A percentile compares a stretch with the other conserved stretches of the same genome.
These are phyloP conservation scores for Taxawa tesnikishii DNA, from an alignment of 2,329 filamentous ascomycete species.

Conservation along the genomic window DNA sequence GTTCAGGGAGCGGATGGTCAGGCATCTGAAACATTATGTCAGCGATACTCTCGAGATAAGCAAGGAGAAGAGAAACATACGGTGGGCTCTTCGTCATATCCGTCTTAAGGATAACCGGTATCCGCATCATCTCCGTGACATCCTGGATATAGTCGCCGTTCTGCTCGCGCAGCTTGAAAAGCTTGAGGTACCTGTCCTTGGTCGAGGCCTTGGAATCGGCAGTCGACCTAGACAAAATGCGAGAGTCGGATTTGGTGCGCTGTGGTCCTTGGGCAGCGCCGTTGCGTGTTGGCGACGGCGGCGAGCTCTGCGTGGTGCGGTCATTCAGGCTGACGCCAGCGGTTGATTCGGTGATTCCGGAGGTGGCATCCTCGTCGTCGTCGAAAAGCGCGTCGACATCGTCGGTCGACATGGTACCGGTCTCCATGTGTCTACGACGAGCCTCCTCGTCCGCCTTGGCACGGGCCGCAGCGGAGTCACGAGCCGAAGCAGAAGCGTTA, in stretches of 20 bases:
- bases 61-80: constrained; percentile 50
- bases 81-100: constrained; percentile 97
- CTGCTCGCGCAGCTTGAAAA: constrained; percentile 84
- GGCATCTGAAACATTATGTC: constrained; percentile 45
- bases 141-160: constrained; percentile 96
- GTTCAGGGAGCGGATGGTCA: constrained; percentile 75
- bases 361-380: constrained; percentile 77
- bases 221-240: constrained; percentile 59
- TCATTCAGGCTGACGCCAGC: constrained; percentile 82
- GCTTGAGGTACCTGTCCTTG: constrained; percentile 90
- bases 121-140: constrained; percentile 91
- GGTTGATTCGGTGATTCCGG: constrained; percentile 73
- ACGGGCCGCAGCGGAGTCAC: constrained; percentile 68
- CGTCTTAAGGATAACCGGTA: constrained; percentile 97
- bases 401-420: constrained; percentile 83
- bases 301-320: constrained; percentile 88
- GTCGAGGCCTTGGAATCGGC: constrained; percentile 71
- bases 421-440: constrained; percentile 86
- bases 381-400: constrained; percentile 94
- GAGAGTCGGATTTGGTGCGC: constrained; percentile 88
- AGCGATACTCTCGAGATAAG: constrained; percentile 18
- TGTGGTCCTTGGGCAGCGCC: constrained; percentile 59
- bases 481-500: constrained; percentile 66
- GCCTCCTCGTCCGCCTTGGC: constrained; percentile 84
- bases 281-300: constrained; percentile 75